Conservation (phyloP, 768 basidiomycete species). For the Rhodotorula toruloides region DNA sequence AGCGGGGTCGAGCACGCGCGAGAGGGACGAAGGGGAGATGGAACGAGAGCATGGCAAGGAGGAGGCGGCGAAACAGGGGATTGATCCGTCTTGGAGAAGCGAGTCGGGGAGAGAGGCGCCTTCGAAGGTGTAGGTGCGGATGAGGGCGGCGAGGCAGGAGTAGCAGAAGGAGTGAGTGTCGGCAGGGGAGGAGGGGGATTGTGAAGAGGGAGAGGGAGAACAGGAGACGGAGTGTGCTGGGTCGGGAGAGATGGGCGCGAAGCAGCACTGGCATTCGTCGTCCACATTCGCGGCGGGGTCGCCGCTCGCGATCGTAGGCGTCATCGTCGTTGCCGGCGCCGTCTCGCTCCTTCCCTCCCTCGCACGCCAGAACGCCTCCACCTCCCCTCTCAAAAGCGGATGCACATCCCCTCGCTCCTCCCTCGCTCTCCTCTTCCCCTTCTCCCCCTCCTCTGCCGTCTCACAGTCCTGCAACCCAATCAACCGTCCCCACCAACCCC, state of each 20-base stretch:
- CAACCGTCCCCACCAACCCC: too few relatives aligned
- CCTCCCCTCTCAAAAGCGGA: background rate
- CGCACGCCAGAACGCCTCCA: background rate
- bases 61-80: background rate
- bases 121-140: background rate
- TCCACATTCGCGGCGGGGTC: background rate
- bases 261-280: constrained; percentile 20
- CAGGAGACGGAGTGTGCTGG: background rate
- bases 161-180: constrained; percentile 1
- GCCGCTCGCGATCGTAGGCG: too few relatives aligned
- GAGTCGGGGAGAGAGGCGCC: background rate
- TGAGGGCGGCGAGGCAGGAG: constrained; percentile 1
- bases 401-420: background rate
- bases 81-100: background rate
- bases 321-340: background rate
- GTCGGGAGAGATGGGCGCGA: background rate
- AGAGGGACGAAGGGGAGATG: background rate
- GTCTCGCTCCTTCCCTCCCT: background rate
- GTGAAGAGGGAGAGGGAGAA: background rate
- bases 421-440: background rate
- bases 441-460: background rate
- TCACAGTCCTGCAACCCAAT: background rate
- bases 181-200: background rate
- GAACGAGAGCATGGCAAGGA: background rate
- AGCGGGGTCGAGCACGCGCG: background rate